Base-by-base conservation (phyloP, 331 rosid species). In the Malus hybrid region DNA sequence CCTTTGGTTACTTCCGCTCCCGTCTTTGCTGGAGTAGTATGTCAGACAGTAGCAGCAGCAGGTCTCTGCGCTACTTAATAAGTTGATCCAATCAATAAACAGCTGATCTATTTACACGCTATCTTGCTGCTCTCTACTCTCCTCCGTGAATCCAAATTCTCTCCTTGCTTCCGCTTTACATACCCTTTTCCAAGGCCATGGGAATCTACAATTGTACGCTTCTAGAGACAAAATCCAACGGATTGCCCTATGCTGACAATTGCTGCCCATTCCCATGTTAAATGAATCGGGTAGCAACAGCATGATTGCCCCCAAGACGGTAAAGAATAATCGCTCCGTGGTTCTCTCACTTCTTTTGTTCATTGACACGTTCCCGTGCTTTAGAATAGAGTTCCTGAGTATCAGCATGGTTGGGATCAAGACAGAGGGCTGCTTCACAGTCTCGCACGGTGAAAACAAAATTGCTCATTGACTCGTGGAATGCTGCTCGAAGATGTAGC, bases 401-500 rank as follows among this genome's bases (percentile, higher is more conserved):
- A 62, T 89, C 98, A 4, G 74, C 54, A 75, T 90, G 89, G 77
- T 29, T 69, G 62, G 96, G 92, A 77, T 93, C 98, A 46, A 93
- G 90, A 79, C 96, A 88, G 31, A 93, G 95, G 42, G 96, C 93
- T 67, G 96, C 98, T 85, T 87, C 90, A 67, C 96, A 87, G 83
- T 93, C 96, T 76, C 81, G 87, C 24, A 89, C 60, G 1, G 98
- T 80, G 55, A 90, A 83, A 71, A 67, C 70, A 65, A 67, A 83
- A 72, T 90, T 89, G 36, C 80, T 80, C 81, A 88, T 83, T 54
- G 98, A 90, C 69, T 93, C 96, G 3, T 90, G 77, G 83, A 93
- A 93, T 28, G 98, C 98, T 7, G 96, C 98, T 80, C 98, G 92
- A 65, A 93, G 98, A 83, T 90, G 88, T 65, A 93, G 84, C 48